Conservation (phyloP, 805 yeast genomes). For the Candida succiphila region DNA sequence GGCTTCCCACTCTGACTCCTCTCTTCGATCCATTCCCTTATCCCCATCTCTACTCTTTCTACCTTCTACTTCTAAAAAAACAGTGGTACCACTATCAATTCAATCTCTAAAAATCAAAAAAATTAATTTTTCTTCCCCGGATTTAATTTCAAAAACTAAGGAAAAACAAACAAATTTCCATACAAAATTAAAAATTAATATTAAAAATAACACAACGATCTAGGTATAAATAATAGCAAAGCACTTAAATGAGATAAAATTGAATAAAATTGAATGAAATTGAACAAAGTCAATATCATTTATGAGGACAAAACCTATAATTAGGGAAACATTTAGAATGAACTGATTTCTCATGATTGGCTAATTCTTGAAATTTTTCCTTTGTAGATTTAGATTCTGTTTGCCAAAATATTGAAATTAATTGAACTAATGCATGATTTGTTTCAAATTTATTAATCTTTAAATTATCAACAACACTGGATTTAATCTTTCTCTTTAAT, state of each 20-base stretch:
- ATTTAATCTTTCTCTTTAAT: neutral
- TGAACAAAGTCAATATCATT: constrained; percentile 41
- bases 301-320: constrained; percentile 42
- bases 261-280: constrained; percentile 63
- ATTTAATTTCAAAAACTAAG: no score
- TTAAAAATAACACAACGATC: constrained; percentile 43
- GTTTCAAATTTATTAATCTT: constrained; percentile 18
- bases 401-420: constrained; percentile 35
- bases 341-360: constrained; percentile 29
- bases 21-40: no score
- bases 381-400: constrained; percentile 28
- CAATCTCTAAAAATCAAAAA: no score
- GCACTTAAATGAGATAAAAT: constrained; percentile 49
- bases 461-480: no score
- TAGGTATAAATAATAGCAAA: constrained; percentile 64
- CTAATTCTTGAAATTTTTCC: constrained; percentile 26
- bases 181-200: no score
- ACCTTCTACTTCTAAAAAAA: no score
- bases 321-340: constrained; percentile 32
- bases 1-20: constrained; percentile 2
- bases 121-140: no score
- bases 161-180: no score
- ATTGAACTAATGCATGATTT: constrained; percentile 31
- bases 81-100: no score
- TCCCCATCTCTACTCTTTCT: no score